Evolutionary conservation across 2,329 filamentous ascomycete species (phyloP), one percentile per base, ranked within the genome.

Genomic region (Paramyrothecium sp.): DNA sequence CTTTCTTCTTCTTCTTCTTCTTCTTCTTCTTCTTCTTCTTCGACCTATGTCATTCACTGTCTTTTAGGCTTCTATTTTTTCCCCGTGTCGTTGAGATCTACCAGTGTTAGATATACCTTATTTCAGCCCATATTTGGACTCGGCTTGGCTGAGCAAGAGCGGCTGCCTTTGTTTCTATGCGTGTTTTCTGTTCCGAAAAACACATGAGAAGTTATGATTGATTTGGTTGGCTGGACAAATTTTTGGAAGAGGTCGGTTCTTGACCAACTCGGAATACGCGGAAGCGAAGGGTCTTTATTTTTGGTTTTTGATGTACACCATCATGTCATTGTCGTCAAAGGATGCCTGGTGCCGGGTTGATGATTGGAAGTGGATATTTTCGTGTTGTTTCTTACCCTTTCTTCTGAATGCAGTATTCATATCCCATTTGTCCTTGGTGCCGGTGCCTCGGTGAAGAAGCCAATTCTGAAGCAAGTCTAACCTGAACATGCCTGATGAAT

Each of bases 321-420:
- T 30, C 26, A 30, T 30, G 26, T 30, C 38, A 44, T 57, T 66
- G 64, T 59, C 63, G 63, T 66, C 63, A 59, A 54, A 60, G 53
- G 53, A 54, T 54, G 59, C 41, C 53, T 38, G 33, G 48, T 60
- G 58, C 50, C 55, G 20, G 26, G 52, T 46, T 20, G 52, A 54
- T n/a, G 52, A 44, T 21, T 33, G 52, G 8, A 51, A 22, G 16
- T 51, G 48, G 22, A 30, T 22, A 16, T 51, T 30, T 51, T 16
- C 17, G 16, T 3, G 17, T 8, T 8, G 20, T 22, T 30, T 51
- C 17, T 56, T 48, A 33, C 53, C n/a, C 48, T 46, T 52, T 34
- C 22, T 49, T 50, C 38, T 33, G 7, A 7, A 51, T 46, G 53
- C 17, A 19, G 53, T 53, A 56, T 38, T 48, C 7, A 47, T 23